A percentile compares a stretch with the other conserved stretches of the same genome.
Conservation (phyloP, 129 eudicot species). For the Flaveria ramosissima region DNA sequence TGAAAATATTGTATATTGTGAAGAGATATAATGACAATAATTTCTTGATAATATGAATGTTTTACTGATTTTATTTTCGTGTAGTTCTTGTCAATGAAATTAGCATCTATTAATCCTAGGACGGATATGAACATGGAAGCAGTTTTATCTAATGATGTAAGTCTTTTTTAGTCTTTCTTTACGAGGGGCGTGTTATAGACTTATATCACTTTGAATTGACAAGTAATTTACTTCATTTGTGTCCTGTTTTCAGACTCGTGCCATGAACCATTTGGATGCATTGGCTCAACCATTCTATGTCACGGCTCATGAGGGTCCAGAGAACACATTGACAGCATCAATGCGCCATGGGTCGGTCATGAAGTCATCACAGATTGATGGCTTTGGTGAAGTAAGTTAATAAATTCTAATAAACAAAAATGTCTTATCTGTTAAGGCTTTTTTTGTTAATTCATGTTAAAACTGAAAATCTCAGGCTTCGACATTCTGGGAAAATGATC, state of each 20-base stretch:
- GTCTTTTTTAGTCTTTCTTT: conserved; percentile 4
- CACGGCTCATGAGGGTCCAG: conserved; percentile 45
- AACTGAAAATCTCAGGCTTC: conserved; percentile 40
- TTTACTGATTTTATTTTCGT: background rate
- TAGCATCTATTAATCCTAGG: conserved; percentile 7
- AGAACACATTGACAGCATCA: conserved; percentile 42
- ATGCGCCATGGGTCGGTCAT: conserved; percentile 39
- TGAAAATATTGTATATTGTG: background rate
- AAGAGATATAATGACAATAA: background rate
- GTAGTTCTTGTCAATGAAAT: conserved; percentile 20
- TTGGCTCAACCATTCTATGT: conserved; percentile 49
- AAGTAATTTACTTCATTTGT: background rate
- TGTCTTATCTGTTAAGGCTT: background rate
- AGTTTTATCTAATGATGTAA: conserved; percentile 17
- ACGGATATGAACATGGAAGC: conserved; percentile 2
- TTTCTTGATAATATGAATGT: conserved; percentile 14
- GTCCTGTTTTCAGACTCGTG: conserved; percentile 40
- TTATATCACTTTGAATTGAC: background rate
- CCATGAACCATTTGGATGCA: conserved; percentile 48
- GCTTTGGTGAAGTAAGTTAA: conserved; percentile 46
- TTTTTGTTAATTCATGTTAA: conserved; percentile 16
- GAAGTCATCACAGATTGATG: conserved; percentile 44
- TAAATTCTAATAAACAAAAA: background rate
- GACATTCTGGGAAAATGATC: conserved; percentile 71
- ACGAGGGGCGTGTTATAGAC: background rate